A percentile compares a stretch with the other conserved stretches of the same genome.
These are phyloP conservation scores for Penicillium crustosum DNA, from an alignment of 2,329 filamentous ascomycete genomes.

Conservation along the genomic window DNA sequence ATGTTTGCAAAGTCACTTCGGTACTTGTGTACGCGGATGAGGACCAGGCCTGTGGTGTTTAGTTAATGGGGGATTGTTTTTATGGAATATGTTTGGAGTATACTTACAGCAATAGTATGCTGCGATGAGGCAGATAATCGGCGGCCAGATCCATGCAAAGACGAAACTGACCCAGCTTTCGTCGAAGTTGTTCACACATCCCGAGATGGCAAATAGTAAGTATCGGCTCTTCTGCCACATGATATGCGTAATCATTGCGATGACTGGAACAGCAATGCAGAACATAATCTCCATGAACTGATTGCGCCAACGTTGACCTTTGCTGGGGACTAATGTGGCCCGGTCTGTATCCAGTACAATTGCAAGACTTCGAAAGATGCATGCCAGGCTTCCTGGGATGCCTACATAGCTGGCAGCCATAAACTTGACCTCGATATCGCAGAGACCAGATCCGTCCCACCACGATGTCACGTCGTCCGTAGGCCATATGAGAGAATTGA, in stretches of 20 bases:
- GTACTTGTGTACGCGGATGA: constrained; percentile 62
- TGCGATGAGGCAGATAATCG: constrained; percentile 54
- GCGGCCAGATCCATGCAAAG: constrained; percentile 57
- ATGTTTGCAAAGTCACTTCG: constrained; percentile 58
- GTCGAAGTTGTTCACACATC: constrained; percentile 57
- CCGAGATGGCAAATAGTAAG: constrained; percentile 57
- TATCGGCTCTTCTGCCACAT: constrained; percentile 61
- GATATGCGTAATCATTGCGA: constrained; percentile 59
- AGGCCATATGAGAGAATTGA: constrained; percentile 66
- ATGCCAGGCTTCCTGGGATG: constrained; percentile 53
- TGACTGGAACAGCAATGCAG: constrained; percentile 56
- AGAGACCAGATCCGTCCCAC: constrained; percentile 61
- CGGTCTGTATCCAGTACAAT: constrained; percentile 60
- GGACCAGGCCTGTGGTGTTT: constrained; percentile 52
- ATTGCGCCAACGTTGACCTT: constrained; percentile 49
- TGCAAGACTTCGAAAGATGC: constrained; percentile 62
- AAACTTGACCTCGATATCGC: constrained; percentile 64
- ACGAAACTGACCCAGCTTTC: constrained; percentile 59
- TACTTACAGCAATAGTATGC: constrained; percentile 59
- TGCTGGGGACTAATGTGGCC: constrained; percentile 52
- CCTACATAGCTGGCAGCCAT: constrained; percentile 55
- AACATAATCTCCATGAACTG: constrained; percentile 54
- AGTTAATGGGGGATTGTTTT: neutral
- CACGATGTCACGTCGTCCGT: constrained; percentile 55
- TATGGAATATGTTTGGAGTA: neutral